These are phyloP conservation scores for Vanderwaltozyma yarrowii DNA, from an alignment of 805 yeast genomes.

Conservation along the genomic window DNA sequence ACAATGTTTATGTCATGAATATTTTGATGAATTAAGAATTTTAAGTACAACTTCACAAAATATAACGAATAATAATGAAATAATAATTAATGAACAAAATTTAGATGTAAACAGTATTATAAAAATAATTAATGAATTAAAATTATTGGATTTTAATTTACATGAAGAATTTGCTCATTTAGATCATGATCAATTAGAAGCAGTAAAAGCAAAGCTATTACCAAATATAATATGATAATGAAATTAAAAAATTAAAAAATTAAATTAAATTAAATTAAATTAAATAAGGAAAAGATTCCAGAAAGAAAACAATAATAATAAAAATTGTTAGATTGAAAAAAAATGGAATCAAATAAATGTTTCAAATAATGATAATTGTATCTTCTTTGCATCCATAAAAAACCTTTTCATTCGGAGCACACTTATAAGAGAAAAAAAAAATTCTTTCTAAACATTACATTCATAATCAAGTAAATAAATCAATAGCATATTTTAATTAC, in stretches of 20 bases:
- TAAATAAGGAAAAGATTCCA: too few relatives aligned
- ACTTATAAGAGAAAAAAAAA: too few relatives aligned
- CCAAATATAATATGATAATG: conserved; percentile 8
- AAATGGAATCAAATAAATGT: too few relatives aligned
- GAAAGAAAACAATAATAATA: too few relatives aligned
- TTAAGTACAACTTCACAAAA: not conserved
- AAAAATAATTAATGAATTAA: conserved; percentile 14
- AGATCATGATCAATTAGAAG: conserved; percentile 18
- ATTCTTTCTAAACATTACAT: not conserved
- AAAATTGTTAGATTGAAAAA: too few relatives aligned
- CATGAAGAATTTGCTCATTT: conserved; percentile 22
- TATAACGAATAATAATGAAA: not conserved
- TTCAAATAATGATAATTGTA: too few relatives aligned
- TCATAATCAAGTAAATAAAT: not conserved
- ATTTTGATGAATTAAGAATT: conserved; percentile 25
- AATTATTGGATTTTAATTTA: conserved; percentile 21
- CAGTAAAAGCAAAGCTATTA: conserved; percentile 16
- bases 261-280: too few relatives aligned
- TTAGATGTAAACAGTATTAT: conserved; percentile 4
- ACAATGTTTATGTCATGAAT: conserved; percentile 25
- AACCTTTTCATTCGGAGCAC: too few relatives aligned
- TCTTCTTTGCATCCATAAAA: too few relatives aligned
- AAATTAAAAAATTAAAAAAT: too few relatives aligned
- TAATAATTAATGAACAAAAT: conserved; percentile 2
- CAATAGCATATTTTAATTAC: not conserved